Conservation (phyloP, 2,329 filamentous ascomycete genomes). For the Aspergillus sclerotialis region DNA sequence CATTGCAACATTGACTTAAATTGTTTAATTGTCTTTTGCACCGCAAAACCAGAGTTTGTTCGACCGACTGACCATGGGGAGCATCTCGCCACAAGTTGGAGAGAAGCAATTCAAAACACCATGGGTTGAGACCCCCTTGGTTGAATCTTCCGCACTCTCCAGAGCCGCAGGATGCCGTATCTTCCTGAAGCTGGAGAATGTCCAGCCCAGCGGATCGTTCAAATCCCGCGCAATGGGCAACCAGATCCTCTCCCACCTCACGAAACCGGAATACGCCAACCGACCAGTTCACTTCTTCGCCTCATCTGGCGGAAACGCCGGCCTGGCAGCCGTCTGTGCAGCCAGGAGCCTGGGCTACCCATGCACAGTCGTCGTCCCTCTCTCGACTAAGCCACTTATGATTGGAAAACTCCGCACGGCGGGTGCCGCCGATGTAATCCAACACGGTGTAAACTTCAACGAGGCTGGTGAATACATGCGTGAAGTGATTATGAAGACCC, state of each 20-base stretch:
- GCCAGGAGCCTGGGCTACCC: slow-evolving; percentile 57
- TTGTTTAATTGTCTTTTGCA: too few species aligned
- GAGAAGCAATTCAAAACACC: slow-evolving; percentile 36
- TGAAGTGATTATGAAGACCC: slow-evolving; percentile 39
- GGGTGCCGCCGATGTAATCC: slow-evolving; percentile 59
- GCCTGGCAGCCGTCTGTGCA: slow-evolving; percentile 71
- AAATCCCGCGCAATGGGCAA: slow-evolving; percentile 72
- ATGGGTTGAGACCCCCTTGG: slow-evolving; percentile 66
- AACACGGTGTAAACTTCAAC: slow-evolving; percentile 60
- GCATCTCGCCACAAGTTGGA: slow-evolving; percentile 22
- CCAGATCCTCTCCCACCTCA: slow-evolving; percentile 52
- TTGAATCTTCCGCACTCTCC: slow-evolving; percentile 61
- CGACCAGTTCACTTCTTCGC: slow-evolving; percentile 65
- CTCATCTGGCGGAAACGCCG: slow-evolving; percentile 76
- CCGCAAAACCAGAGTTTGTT: too few species aligned
- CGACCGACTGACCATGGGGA: slow-evolving; percentile 31
- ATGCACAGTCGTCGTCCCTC: slow-evolving; percentile 69
- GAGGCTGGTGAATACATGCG: slow-evolving; percentile 64
- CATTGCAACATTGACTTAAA: too few species aligned
- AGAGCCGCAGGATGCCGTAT: slow-evolving; percentile 69
- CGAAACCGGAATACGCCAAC: slow-evolving; percentile 33
- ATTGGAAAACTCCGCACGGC: slow-evolving; percentile 62
- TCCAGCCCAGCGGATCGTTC: slow-evolving; percentile 80
- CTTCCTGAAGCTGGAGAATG: slow-evolving; percentile 77
- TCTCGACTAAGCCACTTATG: slow-evolving; percentile 60